Conservation (phyloP, 306 rosid species). For the Boehmeria nivea region DNA sequence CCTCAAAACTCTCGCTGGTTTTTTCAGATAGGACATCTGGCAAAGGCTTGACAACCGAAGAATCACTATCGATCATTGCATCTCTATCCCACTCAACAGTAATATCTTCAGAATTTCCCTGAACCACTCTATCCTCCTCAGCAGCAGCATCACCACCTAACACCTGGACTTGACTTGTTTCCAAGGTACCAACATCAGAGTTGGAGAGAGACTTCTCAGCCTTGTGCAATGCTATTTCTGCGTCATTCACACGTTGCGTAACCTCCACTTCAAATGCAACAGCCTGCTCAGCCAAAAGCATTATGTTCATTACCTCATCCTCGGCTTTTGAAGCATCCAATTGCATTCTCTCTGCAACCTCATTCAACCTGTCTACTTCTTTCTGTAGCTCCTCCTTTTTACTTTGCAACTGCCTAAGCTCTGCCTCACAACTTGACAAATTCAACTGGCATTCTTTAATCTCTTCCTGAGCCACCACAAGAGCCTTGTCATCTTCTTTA, state of each 20-base stretch:
- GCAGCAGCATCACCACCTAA: slow-evolving; percentile 31
- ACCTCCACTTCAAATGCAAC: slow-evolving; percentile 93
- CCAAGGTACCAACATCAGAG: slow-evolving; percentile 35
- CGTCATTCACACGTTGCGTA: slow-evolving; percentile 63
- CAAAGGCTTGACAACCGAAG: slow-evolving; percentile 33
- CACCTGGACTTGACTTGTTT: slow-evolving; percentile 36
- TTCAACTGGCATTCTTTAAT: slow-evolving; percentile 50
- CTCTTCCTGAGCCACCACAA: slow-evolving; percentile 52
- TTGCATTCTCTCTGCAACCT: slow-evolving; percentile 65
- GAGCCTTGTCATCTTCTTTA: slow-evolving; percentile 41
- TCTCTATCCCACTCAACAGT: slow-evolving; percentile 40
- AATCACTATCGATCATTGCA: slow-evolving; percentile 34
- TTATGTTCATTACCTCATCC: slow-evolving; percentile 78
- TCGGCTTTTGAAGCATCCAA: slow-evolving; percentile 71
- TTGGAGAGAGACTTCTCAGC: slow-evolving; percentile 48
- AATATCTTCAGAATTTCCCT: slow-evolving; percentile 40
- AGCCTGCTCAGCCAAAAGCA: slow-evolving; percentile 94
- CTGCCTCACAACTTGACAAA: slow-evolving; percentile 51
- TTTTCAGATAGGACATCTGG: slow-evolving; percentile 39
- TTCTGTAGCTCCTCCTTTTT: slow-evolving; percentile 81
- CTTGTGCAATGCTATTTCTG: slow-evolving; percentile 68
- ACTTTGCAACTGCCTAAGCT: slow-evolving; percentile 44
- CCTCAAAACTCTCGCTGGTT: slow-evolving; percentile 40
- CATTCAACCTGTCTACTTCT: slow-evolving; percentile 76
- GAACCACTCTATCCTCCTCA: slow-evolving; percentile 50